Conservation (phyloP, 2,329 filamentous ascomycete species). For the Neonectria ditissima region DNA sequence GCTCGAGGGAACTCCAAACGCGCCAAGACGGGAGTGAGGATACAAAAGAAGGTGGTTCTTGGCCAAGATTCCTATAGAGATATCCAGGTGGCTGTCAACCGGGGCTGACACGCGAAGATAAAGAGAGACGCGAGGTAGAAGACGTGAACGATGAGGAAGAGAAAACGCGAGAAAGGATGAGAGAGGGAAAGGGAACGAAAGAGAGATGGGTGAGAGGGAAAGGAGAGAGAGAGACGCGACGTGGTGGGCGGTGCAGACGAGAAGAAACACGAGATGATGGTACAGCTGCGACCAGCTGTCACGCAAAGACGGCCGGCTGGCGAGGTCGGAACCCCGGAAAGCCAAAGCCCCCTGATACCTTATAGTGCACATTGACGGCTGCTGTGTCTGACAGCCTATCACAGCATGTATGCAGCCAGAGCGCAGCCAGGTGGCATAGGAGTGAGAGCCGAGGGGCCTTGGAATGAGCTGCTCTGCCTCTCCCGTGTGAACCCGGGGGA, state of each 20-base stretch:
- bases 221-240: slow-evolving; percentile 17
- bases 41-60: slow-evolving; percentile 9
- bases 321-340: slow-evolving; percentile 24
- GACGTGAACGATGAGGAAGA: slow-evolving; percentile 6
- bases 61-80: neutral
- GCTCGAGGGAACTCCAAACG: neutral
- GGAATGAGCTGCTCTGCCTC: neutral
- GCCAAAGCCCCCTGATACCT: slow-evolving; percentile 24
- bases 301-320: slow-evolving; percentile 34
- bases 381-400: slow-evolving; percentile 26
- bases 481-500: neutral
- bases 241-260: slow-evolving; percentile 20
- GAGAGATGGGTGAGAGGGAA: slow-evolving; percentile 16
- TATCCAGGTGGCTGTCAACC: neutral
- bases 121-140: slow-evolving; percentile 17
- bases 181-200: slow-evolving; percentile 27
- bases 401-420: slow-evolving; percentile 36
- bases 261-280: slow-evolving; percentile 27
- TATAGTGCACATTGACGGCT: slow-evolving; percentile 18
- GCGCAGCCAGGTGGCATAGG: slow-evolving; percentile 23
- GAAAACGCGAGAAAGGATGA: slow-evolving; percentile 6
- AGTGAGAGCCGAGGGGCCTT: neutral
- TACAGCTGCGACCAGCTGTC: slow-evolving; percentile 39
- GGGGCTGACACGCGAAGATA: slow-evolving; percentile 6
- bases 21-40: neutral